Percentiles rank a stretch among this genome's conserved stretches.
Evolutionary conservation across 2,329 filamentous ascomycete species (phyloP).

Genomic region (Calonectria naviculata): DNA sequence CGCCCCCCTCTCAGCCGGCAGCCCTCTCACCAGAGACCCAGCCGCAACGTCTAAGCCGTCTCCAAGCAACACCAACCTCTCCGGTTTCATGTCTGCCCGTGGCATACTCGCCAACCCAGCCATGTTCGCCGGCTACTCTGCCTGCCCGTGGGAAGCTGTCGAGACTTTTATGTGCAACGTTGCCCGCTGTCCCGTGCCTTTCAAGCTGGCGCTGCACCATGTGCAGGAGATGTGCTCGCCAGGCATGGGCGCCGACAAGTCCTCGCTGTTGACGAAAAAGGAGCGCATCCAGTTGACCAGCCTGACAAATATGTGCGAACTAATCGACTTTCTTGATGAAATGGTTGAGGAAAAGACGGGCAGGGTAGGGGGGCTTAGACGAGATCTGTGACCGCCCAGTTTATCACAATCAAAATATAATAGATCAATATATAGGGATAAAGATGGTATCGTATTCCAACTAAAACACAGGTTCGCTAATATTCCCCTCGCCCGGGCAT

Average conservation of each 20-base stretch:
- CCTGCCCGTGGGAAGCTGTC: conserved; percentile 72
- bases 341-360: conserved; percentile 53
- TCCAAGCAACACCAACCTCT: conserved; percentile 60
- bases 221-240: conserved; percentile 74
- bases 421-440: conserved; percentile 4
- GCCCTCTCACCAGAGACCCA: conserved; percentile 42
- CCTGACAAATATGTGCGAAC: conserved; percentile 64
- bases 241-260: conserved; percentile 65
- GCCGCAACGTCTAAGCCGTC: conserved; percentile 28
- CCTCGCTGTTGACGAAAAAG: conserved; percentile 64
- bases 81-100: conserved; percentile 77
- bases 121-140: conserved; percentile 67
- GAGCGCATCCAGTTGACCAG: conserved; percentile 64
- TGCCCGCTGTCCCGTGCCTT: conserved; percentile 67
- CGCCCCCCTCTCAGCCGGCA: conserved; percentile 37
- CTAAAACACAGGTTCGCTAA: conserved; percentile 24
- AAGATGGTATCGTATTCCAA: conserved; percentile 40
- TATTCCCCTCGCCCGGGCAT: conserved; percentile 22
- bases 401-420: neutral
- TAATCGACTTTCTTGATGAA: conserved; percentile 70
- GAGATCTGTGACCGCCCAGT: conserved; percentile 43
- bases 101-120: conserved; percentile 76
- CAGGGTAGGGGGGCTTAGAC: conserved; percentile 42
- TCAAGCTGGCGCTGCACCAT: conserved; percentile 74
- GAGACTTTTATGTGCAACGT: conserved; percentile 71